Evolutionary conservation across 2,329 filamentous ascomycete species (phyloP), one percentile per base, ranked within the genome.

Genomic region (Zymoseptoria passerinii): DNA sequence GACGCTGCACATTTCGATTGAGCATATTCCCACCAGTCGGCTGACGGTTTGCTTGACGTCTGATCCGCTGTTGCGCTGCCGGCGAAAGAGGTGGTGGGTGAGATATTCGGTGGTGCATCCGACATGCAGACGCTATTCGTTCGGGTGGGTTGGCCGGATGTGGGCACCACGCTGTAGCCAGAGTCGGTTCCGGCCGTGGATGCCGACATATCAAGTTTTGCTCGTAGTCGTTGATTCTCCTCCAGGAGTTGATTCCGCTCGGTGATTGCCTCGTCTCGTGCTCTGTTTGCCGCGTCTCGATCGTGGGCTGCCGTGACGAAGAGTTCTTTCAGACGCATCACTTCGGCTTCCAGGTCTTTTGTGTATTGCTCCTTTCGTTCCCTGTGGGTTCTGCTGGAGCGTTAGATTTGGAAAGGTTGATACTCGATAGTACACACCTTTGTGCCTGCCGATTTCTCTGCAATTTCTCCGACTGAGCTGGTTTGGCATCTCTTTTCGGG

Each of bases 341-440:
- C 58, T 52, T 66, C 64, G 16, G 63, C 50, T 44, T 66, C 64
- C 16, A 66, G 58, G 10, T 64, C 64, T 50, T 66, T 66, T 8
- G 64, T 66, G 52, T 66, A 66, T 50, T 64, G 60, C 53, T 66
- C 64, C 54, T 66, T 66, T 13, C 64, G 58, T 52, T 66, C 64
- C 28, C 64, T 62, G 28, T 66, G 64, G 19, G 62, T 63, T 55
- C 64, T 66, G 53, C 1, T 4, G 8, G 16, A 50, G 20, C n/a
- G 23, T 56, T 16, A 50, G 51, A 44, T 18, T n/a, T 9, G 13
- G 10, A 29, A 18, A 13, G 1, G 16, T 13, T 8, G 28, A 3
- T 28, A 7, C 13, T 6, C n/a, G 8, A 44, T 44, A 13, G 19
- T n/a, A 28, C 28, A 10, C 49, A 64, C 64, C 64, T 64, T 50